Base-by-base conservation (phyloP, 768 basidiomycete genomes). In the Termitomyces sp. region DNA sequence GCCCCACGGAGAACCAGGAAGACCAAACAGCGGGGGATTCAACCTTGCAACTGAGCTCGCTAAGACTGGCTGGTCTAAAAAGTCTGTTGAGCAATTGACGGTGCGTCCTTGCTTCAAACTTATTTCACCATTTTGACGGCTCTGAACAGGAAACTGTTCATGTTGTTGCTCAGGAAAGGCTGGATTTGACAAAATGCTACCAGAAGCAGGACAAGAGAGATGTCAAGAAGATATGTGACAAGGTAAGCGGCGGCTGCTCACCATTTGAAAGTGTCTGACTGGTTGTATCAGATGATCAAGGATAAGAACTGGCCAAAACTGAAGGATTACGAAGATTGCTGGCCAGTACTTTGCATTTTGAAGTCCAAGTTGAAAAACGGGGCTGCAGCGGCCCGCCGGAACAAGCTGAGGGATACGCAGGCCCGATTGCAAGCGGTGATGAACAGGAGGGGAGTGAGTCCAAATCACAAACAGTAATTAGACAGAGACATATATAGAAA, bases 1-100 rank as follows among this genome's bases (percentile, higher is more conserved):
- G 32, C 60, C 60, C 14, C 36, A 51, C 6, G 45, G 59, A 20
- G 56, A 58, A 45, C 56, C 60, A 47, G 56, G 53, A 8, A 61
- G 56, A 43, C 61, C 61, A 22, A 30, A 45, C 12, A 54, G 36
- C 9, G 47, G 60, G 26, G 53, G 57, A 32, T 61, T 46, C 48
- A 54, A 14, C 18, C 14, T 61, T 14, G 47, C 28, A 35, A 40
- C 12, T 18, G 54, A 38, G 14, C 47, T 59, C 1, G 24, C 38
- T 18, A 48, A 43, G 16, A 44, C 50, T 20, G 32, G 46, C 12
- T 63, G 56, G 62, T 49, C 59, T 4, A 57, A 52, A 35, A 30
- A 56, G n/a, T 44, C 33, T 14, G 42, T 60, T 36, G 42, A 60
- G 0, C 35, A 32, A 22, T 20, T 60, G 13, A 40, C n/a, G 6